A percentile compares a stretch with the other conserved stretches of the same genome.
Evolutionary conservation across 1,139 yeast species (phyloP).

Genomic region (Geotrichum bryndzae): DNA sequence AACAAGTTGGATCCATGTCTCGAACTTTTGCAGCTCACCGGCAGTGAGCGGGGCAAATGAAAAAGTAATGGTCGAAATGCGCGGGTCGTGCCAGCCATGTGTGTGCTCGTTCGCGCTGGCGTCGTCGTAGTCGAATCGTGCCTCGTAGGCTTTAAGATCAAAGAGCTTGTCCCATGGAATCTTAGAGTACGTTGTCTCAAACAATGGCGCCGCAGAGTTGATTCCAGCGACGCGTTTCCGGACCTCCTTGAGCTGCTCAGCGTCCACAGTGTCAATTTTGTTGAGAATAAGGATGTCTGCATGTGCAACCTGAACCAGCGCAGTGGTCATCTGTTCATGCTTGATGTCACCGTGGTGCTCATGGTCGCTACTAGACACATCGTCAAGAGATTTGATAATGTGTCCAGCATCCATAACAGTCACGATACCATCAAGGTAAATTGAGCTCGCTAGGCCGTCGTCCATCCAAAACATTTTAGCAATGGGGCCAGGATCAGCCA

Average conservation of each 20-base stretch:
- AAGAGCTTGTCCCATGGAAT: conserved; percentile 57
- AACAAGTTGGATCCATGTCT: conserved; percentile 54
- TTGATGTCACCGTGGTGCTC: conserved; percentile 45
- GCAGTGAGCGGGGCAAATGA: conserved; percentile 44
- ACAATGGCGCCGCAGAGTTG: conserved; percentile 62
- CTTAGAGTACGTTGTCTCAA: conserved; percentile 67
- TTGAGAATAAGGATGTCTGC: conserved; percentile 80
- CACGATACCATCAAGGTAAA: conserved; percentile 89
- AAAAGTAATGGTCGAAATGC: conserved; percentile 60
- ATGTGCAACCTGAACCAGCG: conserved; percentile 82
- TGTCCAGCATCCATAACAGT: conserved; percentile 81
- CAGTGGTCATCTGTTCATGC: conserved; percentile 62
- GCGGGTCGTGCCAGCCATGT: conserved; percentile 25
- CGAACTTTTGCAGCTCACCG: conserved; percentile 42
- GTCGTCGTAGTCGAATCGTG: conserved; percentile 12
- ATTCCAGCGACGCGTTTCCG: conserved; percentile 46
- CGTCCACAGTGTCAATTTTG: conserved; percentile 54
- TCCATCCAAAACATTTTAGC: conserved; percentile 98
- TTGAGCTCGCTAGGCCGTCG: conserved; percentile 74
- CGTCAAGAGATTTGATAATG: conserved; percentile 61
- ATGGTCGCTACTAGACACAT: conserved; percentile 58
- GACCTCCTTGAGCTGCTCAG: conserved; percentile 29
- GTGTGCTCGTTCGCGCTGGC: conserved; percentile 5
- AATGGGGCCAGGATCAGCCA: conserved; percentile 97
- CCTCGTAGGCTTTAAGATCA: conserved; percentile 77